Evolutionary conservation across 768 basidiomycete species (phyloP).

Genomic region (Trichaptum fuscoviolaceum): DNA sequence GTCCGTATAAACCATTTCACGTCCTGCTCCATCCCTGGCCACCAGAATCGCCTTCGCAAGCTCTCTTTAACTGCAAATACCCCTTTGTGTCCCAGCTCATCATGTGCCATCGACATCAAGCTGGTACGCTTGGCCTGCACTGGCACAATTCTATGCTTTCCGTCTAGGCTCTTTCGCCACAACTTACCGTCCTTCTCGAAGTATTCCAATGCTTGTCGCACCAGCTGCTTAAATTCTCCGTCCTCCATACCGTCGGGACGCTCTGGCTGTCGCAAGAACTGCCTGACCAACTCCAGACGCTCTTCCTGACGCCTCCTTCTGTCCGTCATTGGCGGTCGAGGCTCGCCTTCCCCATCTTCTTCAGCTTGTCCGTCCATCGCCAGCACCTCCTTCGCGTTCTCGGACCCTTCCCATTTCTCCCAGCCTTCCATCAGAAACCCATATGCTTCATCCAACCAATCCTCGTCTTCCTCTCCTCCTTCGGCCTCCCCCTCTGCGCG

Average conservation of each 20-base stretch:
- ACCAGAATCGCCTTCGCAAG: constrained; percentile 22
- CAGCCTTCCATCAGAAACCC: constrained; percentile 1
- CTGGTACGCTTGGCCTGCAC: constrained; percentile 3
- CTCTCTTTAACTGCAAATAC: constrained; percentile 11
- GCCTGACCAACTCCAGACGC: background rate
- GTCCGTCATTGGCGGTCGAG: background rate
- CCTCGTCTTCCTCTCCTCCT: background rate
- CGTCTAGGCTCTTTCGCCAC: constrained; percentile 12
- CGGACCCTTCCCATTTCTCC: constrained; percentile 18
- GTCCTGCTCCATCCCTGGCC: constrained; percentile 24
- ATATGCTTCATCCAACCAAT: background rate
- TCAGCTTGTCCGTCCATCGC: background rate
- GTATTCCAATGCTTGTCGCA: constrained; percentile 8
- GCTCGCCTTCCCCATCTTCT: background rate
- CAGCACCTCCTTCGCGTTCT: constrained; percentile 15
- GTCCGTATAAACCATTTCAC: constrained; percentile 25
- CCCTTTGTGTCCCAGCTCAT: constrained; percentile 19
- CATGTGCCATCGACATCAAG: constrained; percentile 14
- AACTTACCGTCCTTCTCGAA: constrained; percentile 7
- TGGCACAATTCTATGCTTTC: constrained; percentile 17
- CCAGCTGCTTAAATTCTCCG: background rate
- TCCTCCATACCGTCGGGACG: background rate
- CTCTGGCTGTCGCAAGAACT: background rate
- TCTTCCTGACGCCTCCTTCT: background rate
- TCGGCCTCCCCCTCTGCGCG: background rate